These are phyloP conservation scores for Aspergillus unguis DNA, from an alignment of 2,329 filamentous ascomycete species.

Conservation along the genomic window DNA sequence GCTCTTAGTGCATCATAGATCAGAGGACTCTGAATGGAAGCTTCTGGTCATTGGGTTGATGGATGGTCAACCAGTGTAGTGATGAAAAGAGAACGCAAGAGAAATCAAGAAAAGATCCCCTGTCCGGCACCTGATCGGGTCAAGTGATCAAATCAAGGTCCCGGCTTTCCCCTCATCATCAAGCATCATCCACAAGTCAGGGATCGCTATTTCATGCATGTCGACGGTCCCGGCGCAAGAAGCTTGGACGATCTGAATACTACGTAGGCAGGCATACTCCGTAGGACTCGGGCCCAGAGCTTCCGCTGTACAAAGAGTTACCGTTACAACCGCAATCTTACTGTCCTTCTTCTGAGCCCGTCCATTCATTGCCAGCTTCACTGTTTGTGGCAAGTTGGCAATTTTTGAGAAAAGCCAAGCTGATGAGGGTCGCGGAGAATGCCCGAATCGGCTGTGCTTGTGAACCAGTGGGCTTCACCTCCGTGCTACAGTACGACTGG, in stretches of 20 bases:
- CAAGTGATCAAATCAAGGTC: not conserved
- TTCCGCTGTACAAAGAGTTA: not conserved
- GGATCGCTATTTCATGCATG: slow-evolving; percentile 4
- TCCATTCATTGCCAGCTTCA: not conserved
- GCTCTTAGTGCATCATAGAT: not conserved
- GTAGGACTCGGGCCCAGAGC: too few species aligned
- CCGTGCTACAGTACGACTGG: too few species aligned
- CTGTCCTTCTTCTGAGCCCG: too few species aligned
- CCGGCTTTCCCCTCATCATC: not conserved
- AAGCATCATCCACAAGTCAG: not conserved
- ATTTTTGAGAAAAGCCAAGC: too few species aligned
- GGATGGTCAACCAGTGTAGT: not conserved
- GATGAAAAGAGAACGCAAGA: too few species aligned
- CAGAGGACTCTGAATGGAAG: not conserved
- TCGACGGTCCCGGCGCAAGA: slow-evolving; percentile 5
- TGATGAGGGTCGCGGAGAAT: too few species aligned
- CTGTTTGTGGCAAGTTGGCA: not conserved
- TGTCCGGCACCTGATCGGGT: slow-evolving; percentile 9
- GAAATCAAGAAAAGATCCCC: not conserved
- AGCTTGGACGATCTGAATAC: not conserved
- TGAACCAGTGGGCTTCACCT: too few species aligned
- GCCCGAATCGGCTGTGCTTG: too few species aligned
- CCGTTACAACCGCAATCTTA: not conserved
- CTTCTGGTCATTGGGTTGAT: not conserved
- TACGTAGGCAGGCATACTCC: not conserved